Evolutionary conservation across 306 rosid species (phyloP), one percentile per base, ranked within the genome.

Genomic region (Astragalus glycyphyllos): DNA sequence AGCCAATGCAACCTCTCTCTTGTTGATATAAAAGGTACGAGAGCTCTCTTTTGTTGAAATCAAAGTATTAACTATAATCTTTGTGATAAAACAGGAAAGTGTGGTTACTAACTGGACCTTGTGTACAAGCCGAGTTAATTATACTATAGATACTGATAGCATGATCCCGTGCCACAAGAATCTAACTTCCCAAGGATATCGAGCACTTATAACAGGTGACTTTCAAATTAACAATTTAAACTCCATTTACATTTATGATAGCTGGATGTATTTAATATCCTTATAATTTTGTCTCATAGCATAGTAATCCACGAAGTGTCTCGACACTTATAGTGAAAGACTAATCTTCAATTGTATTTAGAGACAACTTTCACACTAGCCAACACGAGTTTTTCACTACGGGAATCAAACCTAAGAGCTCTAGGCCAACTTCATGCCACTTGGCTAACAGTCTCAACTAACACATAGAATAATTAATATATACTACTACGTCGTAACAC

Each of bases 181-280:
- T 81, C 87, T 92, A 56, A 89, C 98, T 61, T 72, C 79, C 3
- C 82, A 47, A 76, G 96, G 98, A 62, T 92, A 89, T 71, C 76
- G 86, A n/a, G 95, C 90, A 12, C 89, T 92, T 26, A 85, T 89
- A 51, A 12, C 82, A 92, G 98, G 98, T 87, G 54, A 75, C n/a
- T 74, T 23, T 53, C 4, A 53, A 20, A 53, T 53, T 53, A 4
- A 20, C 0, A 5, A 2, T 4, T 20, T 23, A 7, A n/a, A n/a
- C n/a, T n/a, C n/a, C n/a, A 1, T 87, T 92, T 53, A 17, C 34
- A 14, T 13, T 13, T 13, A 48, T 48, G 54, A 13, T 12, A 13
- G 54, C 1, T 3, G 4, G 5, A 14, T 13, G 20, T 4, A 7
- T 9, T 48, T 48, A 20, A 13, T 48, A 23, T n/a, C 54, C 6